These are phyloP conservation scores for Yamadazyma songkhlaensis DNA, from an alignment of 1,139 yeast species.

Conservation along the genomic window DNA sequence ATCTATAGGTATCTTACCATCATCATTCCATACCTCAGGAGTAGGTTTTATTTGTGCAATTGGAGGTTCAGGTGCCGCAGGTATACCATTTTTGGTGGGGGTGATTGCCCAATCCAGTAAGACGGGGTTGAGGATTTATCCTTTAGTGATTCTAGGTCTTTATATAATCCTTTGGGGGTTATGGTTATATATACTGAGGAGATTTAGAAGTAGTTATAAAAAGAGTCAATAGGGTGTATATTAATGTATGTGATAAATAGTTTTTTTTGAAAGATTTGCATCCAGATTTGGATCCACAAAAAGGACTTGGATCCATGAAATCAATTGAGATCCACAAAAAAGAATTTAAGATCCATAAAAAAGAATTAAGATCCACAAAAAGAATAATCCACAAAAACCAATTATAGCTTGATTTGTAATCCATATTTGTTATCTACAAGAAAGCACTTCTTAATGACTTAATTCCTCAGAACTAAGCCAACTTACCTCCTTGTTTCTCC, in stretches of 20 bases:
- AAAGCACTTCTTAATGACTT: no score
- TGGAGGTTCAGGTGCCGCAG: slow-evolving; percentile 75
- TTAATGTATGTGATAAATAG: no score
- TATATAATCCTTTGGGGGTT: slow-evolving; percentile 23
- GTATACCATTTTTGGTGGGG: slow-evolving; percentile 64
- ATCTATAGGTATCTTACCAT: slow-evolving; percentile 61
- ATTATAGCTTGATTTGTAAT: no score
- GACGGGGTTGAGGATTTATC: slow-evolving; percentile 32
- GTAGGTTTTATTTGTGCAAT: slow-evolving; percentile 75
- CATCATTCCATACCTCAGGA: slow-evolving; percentile 60
- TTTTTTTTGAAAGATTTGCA: no score
- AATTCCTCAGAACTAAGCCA: background rate
- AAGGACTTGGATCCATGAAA: no score
- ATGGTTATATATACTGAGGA: slow-evolving; percentile 27
- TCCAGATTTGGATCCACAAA: no score
- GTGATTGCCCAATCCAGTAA: slow-evolving; percentile 37
- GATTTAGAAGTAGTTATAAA: slow-evolving; percentile 17
- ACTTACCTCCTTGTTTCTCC: slow-evolving; percentile 42
- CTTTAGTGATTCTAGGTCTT: slow-evolving; percentile 27
- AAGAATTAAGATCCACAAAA: no score
- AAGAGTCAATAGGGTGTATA: slow-evolving; percentile 1
- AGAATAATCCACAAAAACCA: no score
- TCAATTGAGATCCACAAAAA: no score
- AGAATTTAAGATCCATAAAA: no score
- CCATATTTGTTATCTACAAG: no score